Evolutionary conservation across 371 early-diverging fungal genomes (phyloP).

Genomic region (Nematocida displodere): DNA sequence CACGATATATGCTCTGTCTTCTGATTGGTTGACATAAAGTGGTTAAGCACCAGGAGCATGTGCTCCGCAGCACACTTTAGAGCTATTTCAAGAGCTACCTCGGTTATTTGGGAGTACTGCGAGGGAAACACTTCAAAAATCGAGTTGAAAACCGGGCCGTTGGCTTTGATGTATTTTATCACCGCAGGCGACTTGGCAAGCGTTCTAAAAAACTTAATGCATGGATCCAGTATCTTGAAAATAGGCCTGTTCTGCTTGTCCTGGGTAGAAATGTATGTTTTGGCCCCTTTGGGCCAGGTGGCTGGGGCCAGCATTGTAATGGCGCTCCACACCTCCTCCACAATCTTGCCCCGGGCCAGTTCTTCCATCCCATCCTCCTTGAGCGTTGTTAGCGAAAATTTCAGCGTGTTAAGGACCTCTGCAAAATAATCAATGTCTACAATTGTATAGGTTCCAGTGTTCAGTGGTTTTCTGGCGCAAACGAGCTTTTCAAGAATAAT

Average conservation of each 20-base stretch:
- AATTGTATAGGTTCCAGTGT: not conserved
- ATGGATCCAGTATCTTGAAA: slow-evolving; percentile 33
- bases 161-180: not conserved
- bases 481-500: not conserved
- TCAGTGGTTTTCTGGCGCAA: slow-evolving; percentile 13
- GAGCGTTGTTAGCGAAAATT: not conserved
- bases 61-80: not conserved
- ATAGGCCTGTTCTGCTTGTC: slow-evolving; percentile 43
- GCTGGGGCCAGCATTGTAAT: slow-evolving; percentile 5
- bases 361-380: slow-evolving; percentile 2
- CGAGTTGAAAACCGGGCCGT: not conserved
- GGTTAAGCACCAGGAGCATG: not conserved
- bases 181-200: slow-evolving; percentile 34
- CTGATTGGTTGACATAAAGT: not conserved
- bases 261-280: not conserved
- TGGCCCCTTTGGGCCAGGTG: not conserved
- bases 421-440: slow-evolving; percentile 18
- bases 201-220: slow-evolving; percentile 11
- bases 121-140: slow-evolving; percentile 28
- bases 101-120: slow-evolving; percentile 11
- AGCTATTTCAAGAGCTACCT: not conserved
- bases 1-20: slow-evolving; percentile 14
- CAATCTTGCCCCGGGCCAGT: not conserved
- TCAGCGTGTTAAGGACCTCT: not conserved
- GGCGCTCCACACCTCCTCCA: slow-evolving; percentile 14